Percentiles rank a stretch among this genome's conserved stretches.
Evolutionary conservation across 140 eudicot species (phyloP).

Genomic region (Bidens hawaiensis): DNA sequence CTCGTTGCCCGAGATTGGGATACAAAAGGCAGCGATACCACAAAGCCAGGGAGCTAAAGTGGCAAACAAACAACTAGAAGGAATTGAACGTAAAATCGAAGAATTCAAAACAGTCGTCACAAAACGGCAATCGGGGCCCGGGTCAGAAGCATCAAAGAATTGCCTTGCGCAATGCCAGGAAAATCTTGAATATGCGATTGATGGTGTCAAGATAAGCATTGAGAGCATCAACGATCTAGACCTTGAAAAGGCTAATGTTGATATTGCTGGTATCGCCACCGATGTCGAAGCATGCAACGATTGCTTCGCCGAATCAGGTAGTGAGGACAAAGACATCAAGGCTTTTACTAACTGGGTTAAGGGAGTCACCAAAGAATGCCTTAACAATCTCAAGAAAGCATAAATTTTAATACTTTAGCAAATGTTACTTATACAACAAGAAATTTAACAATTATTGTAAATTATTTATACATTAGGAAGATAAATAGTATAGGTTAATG

Average conservation of each 20-base stretch:
- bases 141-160: background rate
- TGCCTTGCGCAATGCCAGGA: slow-evolving; percentile 23
- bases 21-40: slow-evolving; percentile 11
- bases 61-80: slow-evolving; percentile 29
- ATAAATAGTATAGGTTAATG: background rate
- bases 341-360: slow-evolving; percentile 25
- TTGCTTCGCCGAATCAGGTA: slow-evolving; percentile 15
- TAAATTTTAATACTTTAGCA: background rate
- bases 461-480: background rate
- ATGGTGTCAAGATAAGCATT: slow-evolving; percentile 26
- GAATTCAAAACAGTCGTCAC: background rate
- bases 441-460: background rate
- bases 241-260: slow-evolving; percentile 23
- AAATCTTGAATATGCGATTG: slow-evolving; percentile 25
- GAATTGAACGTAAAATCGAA: slow-evolving; percentile 17
- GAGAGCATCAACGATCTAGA: slow-evolving; percentile 25
- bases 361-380: slow-evolving; percentile 28
- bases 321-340: slow-evolving; percentile 18
- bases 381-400: slow-evolving; percentile 14
- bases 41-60: slow-evolving; percentile 17
- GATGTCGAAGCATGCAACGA: slow-evolving; percentile 27
- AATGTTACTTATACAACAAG: background rate
- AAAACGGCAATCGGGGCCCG: slow-evolving; percentile 8
- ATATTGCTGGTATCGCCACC: slow-evolving; percentile 16
- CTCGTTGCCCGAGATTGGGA: slow-evolving; percentile 21